Base-by-base conservation (phyloP, 192 early-diverging fungal species). In the Umbelopsis isabellina region DNA sequence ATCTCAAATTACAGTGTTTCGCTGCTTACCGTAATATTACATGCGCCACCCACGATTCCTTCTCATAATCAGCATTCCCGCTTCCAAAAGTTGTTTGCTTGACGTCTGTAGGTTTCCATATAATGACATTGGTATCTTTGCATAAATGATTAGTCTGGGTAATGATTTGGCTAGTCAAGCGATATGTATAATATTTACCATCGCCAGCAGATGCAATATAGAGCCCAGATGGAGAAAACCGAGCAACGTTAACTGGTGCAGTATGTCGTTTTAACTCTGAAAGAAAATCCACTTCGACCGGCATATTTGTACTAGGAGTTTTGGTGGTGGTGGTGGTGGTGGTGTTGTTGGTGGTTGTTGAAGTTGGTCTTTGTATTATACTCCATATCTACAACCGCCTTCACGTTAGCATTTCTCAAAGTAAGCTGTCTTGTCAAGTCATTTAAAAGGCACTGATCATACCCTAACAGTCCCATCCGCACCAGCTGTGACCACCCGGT, bases 181-280 rank as follows among this genome's bases (percentile, higher is more conserved):
- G 15, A 16, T 1, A 20, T 49, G 2, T 20, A 10, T 23, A 27
- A 13, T 21, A 15, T 67, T 48, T 71, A 91, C 89, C 92, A 79
- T 98, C 97, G 30, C 97, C 95, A 16, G 92, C 93, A 4, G 93
- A 92, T 15, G 97, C 95, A 67, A 98, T 82, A 18, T 85, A 84
- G 20, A 84, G 83, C 22, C 80, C 86, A 58, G 75, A 81, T 0
- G 95, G 95, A 11, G 92, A 90, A 75, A 94, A 98, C 21, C 95
- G 88, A 12, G 97, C 95, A 48, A 94, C 92, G 75, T 98, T 98
- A 30, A 97, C 97, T 13, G 93, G 91, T 9, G 88, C 91, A 1
- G 92, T 87, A 75, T 98, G 97, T 16, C 94, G 85, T 50, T 89
- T 89, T 52, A 98, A 79, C 65, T 86, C 91, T 45, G 95, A 90